Evolutionary conservation across 768 basidiomycete genomes (phyloP).

Genomic region (Gautieria morchelliformis): DNA sequence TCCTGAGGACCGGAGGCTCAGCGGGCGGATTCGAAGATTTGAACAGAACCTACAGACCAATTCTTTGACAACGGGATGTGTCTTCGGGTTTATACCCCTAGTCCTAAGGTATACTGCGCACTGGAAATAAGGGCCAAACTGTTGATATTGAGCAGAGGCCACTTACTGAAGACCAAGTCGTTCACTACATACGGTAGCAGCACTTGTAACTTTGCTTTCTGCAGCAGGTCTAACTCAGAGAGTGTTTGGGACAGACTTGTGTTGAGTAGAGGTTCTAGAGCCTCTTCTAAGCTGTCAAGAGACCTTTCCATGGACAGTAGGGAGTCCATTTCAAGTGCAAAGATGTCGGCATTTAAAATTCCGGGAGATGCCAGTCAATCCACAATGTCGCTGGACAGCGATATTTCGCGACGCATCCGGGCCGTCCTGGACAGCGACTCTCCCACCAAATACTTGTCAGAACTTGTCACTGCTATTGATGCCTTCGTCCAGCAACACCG

Average conservation of each 20-base stretch:
- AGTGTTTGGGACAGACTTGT: slow-evolving; percentile 60
- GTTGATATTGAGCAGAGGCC: not conserved
- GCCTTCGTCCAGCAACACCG: not conserved
- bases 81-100: slow-evolving; percentile 68
- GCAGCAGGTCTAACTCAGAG: slow-evolving; percentile 55
- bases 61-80: slow-evolving; percentile 69
- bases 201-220: slow-evolving; percentile 76
- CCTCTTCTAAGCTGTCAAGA: slow-evolving; percentile 59
- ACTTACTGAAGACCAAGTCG: slow-evolving; percentile 77
- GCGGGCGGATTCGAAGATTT: not conserved
- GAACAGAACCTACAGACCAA: slow-evolving; percentile 32
- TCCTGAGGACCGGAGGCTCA: slow-evolving; percentile 33
- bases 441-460: slow-evolving; percentile 2
- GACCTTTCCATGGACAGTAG: slow-evolving; percentile 10
- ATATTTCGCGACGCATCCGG: slow-evolving; percentile 6
- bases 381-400: not conserved
- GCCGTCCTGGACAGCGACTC: not conserved
- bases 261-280: slow-evolving; percentile 56
- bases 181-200: slow-evolving; percentile 75
- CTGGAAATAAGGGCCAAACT: not conserved
- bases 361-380: too few species aligned
- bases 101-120: slow-evolving; percentile 69
- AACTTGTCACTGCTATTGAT: slow-evolving; percentile 1
- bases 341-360: not conserved
- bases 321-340: not conserved